phyloP scores from a whole-genome alignment of 2,329 filamentous ascomycete genomes.

The Aspergillus sp. region DNA sequence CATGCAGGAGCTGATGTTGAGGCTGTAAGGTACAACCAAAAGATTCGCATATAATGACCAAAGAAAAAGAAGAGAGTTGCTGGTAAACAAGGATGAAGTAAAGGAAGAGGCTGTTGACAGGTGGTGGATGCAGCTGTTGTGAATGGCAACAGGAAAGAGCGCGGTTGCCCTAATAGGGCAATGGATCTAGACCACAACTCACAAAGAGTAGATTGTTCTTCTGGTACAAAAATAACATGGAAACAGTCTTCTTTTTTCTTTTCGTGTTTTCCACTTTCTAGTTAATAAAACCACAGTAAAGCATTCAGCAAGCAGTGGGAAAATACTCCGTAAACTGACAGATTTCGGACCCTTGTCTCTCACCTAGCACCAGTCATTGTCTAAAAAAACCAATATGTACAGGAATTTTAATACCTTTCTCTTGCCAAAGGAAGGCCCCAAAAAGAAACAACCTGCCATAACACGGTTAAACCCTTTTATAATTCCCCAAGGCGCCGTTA shows the following conservation, averaged over 20 bases:
- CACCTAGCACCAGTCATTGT: constrained; percentile 1
- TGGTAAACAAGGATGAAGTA: background rate
- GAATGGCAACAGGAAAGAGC: constrained; percentile 6
- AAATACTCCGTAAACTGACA: background rate
- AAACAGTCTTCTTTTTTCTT: background rate
- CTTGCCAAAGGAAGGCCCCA: constrained; percentile 9
- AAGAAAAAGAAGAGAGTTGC: too few species aligned
- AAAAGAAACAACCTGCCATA: constrained; percentile 15
- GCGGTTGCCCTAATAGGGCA: constrained; percentile 2
- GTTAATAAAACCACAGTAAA: background rate
- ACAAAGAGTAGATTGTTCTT: too few species aligned
- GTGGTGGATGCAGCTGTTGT: background rate
- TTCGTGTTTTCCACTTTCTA: background rate
- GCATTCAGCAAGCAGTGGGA: background rate
- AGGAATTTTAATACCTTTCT: constrained; percentile 17
- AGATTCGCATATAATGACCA: too few species aligned
- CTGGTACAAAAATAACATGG: too few species aligned
- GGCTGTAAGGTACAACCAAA: too few species aligned
- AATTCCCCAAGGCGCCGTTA: constrained; percentile 4
- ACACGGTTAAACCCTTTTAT: constrained; percentile 12
- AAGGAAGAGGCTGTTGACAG: background rate
- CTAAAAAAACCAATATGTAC: constrained; percentile 21
- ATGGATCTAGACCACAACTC: too few species aligned
- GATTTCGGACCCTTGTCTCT: background rate
- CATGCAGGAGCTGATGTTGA: too few species aligned